These are phyloP conservation scores for Fomitopsis schrenkii DNA, from an alignment of 1,284 basidiomycete species.

Conservation along the genomic window DNA sequence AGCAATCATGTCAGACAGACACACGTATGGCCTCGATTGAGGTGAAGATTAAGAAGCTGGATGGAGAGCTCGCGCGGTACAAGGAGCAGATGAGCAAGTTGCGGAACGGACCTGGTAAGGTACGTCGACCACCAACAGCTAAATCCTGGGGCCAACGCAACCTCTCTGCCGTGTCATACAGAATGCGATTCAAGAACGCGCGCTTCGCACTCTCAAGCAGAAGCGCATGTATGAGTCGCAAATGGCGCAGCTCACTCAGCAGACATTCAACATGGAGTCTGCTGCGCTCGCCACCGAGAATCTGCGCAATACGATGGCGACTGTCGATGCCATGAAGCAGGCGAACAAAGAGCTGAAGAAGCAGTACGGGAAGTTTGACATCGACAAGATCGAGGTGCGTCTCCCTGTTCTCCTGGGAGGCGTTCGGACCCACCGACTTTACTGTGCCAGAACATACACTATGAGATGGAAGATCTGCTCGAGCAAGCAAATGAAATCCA, in stretches of 20 bases:
- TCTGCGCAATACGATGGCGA: constrained; percentile 99
- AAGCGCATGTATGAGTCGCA: constrained; percentile 96
- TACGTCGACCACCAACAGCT: constrained; percentile 28
- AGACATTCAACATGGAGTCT: constrained; percentile 99
- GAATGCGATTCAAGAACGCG: constrained; percentile 94
- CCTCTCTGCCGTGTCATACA: constrained; percentile 27
- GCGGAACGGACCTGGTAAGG: constrained; percentile 94
- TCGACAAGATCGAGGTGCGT: constrained; percentile 96
- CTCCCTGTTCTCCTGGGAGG: not conserved
- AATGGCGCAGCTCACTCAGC: constrained; percentile 87
- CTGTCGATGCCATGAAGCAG: constrained; percentile 95
- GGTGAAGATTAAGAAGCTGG: constrained; percentile 96
- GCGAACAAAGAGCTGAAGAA: constrained; percentile 97
- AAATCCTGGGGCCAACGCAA: no score
- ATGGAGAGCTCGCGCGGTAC: constrained; percentile 89
- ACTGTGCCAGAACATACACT: constrained; percentile 77
- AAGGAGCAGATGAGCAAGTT: constrained; percentile 97
- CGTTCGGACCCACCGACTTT: not conserved
- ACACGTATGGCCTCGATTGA: constrained; percentile 86
- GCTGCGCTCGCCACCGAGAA: constrained; percentile 96
- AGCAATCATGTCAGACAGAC: constrained; percentile 67
- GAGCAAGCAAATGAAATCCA: constrained; percentile 99
- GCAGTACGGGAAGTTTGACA: constrained; percentile 96
- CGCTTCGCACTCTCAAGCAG: constrained; percentile 90
- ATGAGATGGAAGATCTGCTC: constrained; percentile 97